Percentiles rank a stretch among this genome's conserved stretches.
These are phyloP conservation scores for Primulina eburnea DNA, from an alignment of 257 asterid species.

Conservation along the genomic window DNA sequence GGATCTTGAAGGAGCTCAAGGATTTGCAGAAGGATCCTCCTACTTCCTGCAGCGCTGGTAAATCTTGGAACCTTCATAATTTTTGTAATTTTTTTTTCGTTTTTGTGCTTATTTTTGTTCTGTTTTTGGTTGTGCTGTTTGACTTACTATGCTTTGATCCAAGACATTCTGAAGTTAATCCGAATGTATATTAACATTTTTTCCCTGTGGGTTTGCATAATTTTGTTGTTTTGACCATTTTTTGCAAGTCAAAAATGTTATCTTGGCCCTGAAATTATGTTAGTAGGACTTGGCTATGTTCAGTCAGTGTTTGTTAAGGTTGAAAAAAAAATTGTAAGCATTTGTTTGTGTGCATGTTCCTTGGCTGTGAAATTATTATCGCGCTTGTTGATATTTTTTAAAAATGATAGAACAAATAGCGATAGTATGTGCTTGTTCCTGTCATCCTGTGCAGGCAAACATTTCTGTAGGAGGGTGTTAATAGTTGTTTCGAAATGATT, in stretches of 20 bases:
- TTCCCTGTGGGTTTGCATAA: slow-evolving; percentile 16
- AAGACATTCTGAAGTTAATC: slow-evolving; percentile 18
- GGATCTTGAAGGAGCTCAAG: slow-evolving; percentile 62
- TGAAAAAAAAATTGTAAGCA: not conserved
- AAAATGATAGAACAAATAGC: not conserved
- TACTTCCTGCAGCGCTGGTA: slow-evolving; percentile 56
- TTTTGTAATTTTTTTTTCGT: not conserved
- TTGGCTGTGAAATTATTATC: not conserved
- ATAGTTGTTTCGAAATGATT: too few species aligned
- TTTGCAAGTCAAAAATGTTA: not conserved
- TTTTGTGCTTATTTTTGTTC: not conserved
- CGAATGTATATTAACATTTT: not conserved
- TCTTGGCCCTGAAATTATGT: not conserved
- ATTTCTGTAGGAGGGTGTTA: not conserved
- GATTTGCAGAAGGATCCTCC: slow-evolving; percentile 62
- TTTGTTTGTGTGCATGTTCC: not conserved
- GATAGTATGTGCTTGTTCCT: not conserved
- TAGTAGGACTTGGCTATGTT: not conserved
- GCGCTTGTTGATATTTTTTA: not conserved
- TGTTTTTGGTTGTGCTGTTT: slow-evolving; percentile 11
- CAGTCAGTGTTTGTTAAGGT: not conserved
- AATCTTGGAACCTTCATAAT: not conserved
- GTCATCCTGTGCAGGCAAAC: not conserved
- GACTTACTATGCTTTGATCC: slow-evolving; percentile 27
- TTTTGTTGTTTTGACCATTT: slow-evolving; percentile 21